Percentiles rank a stretch among this genome's conserved stretches.
phyloP scores from a whole-genome alignment of 805 yeast species.

The Sugiyamaella smithiae region DNA sequence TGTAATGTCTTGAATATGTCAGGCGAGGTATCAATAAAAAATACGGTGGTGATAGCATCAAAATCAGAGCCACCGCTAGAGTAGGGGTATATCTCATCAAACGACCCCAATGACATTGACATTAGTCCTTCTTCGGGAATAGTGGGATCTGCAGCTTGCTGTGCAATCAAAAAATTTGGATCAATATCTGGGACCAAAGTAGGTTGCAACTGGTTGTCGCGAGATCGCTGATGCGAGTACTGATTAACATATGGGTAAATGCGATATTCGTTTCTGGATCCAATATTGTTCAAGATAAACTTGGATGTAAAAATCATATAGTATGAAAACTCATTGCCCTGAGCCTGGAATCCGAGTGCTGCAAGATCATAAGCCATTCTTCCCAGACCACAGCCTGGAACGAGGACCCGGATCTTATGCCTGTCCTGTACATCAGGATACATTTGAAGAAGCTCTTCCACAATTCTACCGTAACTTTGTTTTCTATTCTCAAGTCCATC shows the following conservation, averaged over 20 bases:
- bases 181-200: conserved; percentile 38
- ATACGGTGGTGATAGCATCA: conserved; percentile 49
- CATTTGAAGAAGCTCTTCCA: conserved; percentile 39
- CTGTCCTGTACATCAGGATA: conserved; percentile 29
- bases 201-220: conserved; percentile 51
- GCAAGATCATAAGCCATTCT: conserved; percentile 70
- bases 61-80: conserved; percentile 24
- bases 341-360: conserved; percentile 46
- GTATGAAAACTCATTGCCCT: conserved; percentile 76
- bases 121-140: conserved; percentile 36
- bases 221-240: conserved; percentile 59
- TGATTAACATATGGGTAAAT: conserved; percentile 52
- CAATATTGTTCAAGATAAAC: conserved; percentile 29
- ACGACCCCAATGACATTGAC: conserved; percentile 74
- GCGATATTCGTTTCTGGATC: conserved; percentile 14
- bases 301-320: conserved; percentile 65
- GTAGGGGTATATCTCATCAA: conserved; percentile 64
- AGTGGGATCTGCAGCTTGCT: conserved; percentile 16
- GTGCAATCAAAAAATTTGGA: conserved; percentile 22
- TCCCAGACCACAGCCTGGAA: conserved; percentile 92
- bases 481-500: conserved; percentile 52
- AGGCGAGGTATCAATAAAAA: conserved; percentile 89
- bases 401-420: conserved; percentile 43
- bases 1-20: conserved; percentile 74
- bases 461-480: conserved; percentile 55